Base-by-base conservation (phyloP, 2,329 filamentous ascomycete species). In the Cladosporium sp. region DNA sequence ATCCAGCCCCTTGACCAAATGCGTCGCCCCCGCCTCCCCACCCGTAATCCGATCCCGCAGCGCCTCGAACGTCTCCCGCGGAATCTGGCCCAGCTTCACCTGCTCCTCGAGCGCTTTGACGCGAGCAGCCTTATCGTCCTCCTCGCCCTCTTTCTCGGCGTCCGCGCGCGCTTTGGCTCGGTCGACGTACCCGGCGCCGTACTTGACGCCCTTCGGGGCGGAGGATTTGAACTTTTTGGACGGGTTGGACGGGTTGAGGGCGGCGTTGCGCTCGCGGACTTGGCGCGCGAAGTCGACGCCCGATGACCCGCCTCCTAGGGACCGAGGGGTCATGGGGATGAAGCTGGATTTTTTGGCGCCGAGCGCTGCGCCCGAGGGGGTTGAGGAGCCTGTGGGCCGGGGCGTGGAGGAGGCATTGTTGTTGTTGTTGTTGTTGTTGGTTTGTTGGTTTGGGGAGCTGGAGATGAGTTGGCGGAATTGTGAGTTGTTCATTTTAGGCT, bases 311-410 rank as follows among this genome's bases (percentile, higher is more conserved):
- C 32, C 32, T 40, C 75, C 76, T 58, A 74, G 75, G 10, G 90
- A 77, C 46, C 89, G 86, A 11, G 92, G 92, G 44, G 92, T 96
- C 92, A 96, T 96, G 53, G 89, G 89, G 56, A 95, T 92, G 69
- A 68, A 66, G 41, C 58, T 58, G 16, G 57, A 59, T 42, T 59
- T 64, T 54, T 68, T 68, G 11, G 54, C 58, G 32, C 67, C 66
- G n/a, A 68, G 58, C 7, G 62, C 54, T 16, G 33, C 49, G 19
- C 6, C 16, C 4, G 57, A 54, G 11, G 59, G 54, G 8, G 35
- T 38, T 28, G 22, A 28, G 10, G 54, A 45, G 33, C 79, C 75
- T 16, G 59, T 65, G 1, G 66, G 53, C 14, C 59, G 65, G 0
- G 65, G 54, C 13, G 53, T 45, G 2, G 67, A 56, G 2, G 67